Evolutionary conservation across 2,329 filamentous ascomycete genomes (phyloP), one percentile per base, ranked within the genome.

Genomic region (Dothideomycetes sp.): DNA sequence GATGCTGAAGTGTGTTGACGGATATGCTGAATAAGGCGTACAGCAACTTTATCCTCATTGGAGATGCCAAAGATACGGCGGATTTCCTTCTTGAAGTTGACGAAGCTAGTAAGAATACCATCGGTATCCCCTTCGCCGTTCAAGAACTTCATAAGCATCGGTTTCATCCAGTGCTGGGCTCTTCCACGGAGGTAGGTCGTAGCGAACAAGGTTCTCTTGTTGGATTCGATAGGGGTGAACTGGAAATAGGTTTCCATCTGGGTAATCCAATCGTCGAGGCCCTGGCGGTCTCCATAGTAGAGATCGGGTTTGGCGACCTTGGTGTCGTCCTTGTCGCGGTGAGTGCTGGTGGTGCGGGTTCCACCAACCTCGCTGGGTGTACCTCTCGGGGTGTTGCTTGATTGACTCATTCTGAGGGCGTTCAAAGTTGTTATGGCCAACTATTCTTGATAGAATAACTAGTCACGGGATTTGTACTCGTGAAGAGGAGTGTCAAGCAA

Each of bases 81-180:
- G n/a, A n/a, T n/a, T n/a, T n/a, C n/a, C n/a, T n/a, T 36, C 34
- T 36, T 36, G 15, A 36, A 36, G 8, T 36, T 36, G 17, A 9
- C 8, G 27, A 36, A 36, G 34, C 9, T 36, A 11, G 14, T 12
- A 3, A 36, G 5, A 9, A 36, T 36, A 16, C 34, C 9, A 17
- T 29, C 9, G 14, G 34, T 36, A n/a, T 36, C 14, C 9, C 5
- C 34, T 12, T 29, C 2, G 0, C 15, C 8, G 10, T 36, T 17
- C 1, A 29, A n/a, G 14, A 17, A 36, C 34, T 36, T 36, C 4
- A 11, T 11, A 36, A 36, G 34, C 15, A 36, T 36, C 19, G 34
- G 34, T 36, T 36, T 36, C 10, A 36, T 36, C 34, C 14, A 36
- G 34, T 36, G 5, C 19, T 36, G 17, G 34, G 34, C 34, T 36